Evolutionary conservation across 495 filamentous ascomycete genomes (phyloP).

Genomic region (Aspergillus bertholletiae): DNA sequence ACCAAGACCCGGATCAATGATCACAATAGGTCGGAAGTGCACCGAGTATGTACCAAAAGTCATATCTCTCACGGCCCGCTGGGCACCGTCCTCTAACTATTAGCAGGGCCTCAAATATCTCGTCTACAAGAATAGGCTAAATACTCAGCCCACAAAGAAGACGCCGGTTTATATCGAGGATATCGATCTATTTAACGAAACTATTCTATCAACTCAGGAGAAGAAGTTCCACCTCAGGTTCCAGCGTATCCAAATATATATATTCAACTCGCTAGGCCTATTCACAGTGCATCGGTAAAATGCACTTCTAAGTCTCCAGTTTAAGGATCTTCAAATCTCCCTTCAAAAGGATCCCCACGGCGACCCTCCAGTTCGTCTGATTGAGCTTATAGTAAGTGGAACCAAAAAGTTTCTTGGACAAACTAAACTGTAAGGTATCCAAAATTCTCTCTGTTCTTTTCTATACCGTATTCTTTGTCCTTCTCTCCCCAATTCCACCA

Average conservation of each 20-base stretch:
- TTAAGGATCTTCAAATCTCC: not conserved
- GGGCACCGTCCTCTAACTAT: no score
- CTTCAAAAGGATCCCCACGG: slow-evolving; percentile 1
- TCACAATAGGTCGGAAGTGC: no score
- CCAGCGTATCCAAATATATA: not conserved
- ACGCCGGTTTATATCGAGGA: slow-evolving; percentile 3
- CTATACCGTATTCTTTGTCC: no score
- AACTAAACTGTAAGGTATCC: no score
- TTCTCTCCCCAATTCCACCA: no score
- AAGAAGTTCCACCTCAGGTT: not conserved
- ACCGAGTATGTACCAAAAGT: no score
- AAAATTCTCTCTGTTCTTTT: no score
- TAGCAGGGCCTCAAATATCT: not conserved
- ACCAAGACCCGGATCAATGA: no score
- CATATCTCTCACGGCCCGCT: no score
- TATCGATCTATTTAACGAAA: not conserved
- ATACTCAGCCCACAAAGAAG: not conserved
- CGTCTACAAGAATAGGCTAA: not conserved
- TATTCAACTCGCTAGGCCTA: not conserved
- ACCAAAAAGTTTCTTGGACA: no score
- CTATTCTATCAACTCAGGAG: not conserved
- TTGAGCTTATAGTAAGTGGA: no score
- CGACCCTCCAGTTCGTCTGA: not conserved
- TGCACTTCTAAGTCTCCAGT: not conserved
- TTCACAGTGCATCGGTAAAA: not conserved